Base-by-base conservation (phyloP, 1,284 basidiomycete species). In the Pholiota adiposa region DNA sequence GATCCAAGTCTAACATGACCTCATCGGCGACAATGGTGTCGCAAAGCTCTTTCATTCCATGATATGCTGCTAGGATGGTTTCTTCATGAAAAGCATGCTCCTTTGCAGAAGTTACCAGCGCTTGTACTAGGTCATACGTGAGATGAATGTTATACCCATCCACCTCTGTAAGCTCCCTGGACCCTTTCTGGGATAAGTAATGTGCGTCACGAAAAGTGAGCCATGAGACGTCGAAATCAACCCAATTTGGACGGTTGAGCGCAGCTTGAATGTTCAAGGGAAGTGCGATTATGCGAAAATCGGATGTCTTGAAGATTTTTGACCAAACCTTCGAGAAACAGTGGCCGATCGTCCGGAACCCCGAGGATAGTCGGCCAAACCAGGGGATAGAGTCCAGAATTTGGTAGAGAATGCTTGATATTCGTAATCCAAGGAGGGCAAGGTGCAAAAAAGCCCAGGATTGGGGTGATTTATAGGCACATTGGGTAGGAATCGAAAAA, bases 381-480 rank as follows among this genome's bases (percentile, higher is more conserved):
- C 12, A 46, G 16, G 44, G 44, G 6, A 46, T 23, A 46, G 8
- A 11, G 2, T 23, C 4, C 9, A 46, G 11, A n/a, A 46, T 12
- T 27, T 23, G 25, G 16, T 12, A 16, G 14, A 53, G n/a, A 16
- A n/a, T 8, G 9, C 4, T 1, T 41, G 40, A 2, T 12, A 43
- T 40, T 12, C 40, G 25, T 27, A 19, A 11, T n/a, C 33, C 27
- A 27, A 40, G 9, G 33, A 53, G 4, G 38, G 16, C 41, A 14
- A 53, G 51, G 11, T 43, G 34, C 11, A 34, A 33, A 31, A 43
- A 53, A 6, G 40, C 40, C 38, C 51, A 34, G 27, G 63, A 54
- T 27, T 65, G 63, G 3, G 63, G 63, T 1, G 63, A 65, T 40
- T 60, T 59, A 50, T 65, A 65, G 11, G 63, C 58, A 44, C 63